Evolutionary conservation across 2,329 filamentous ascomycete genomes (phyloP).

Genomic region (Alternaria sp.): DNA sequence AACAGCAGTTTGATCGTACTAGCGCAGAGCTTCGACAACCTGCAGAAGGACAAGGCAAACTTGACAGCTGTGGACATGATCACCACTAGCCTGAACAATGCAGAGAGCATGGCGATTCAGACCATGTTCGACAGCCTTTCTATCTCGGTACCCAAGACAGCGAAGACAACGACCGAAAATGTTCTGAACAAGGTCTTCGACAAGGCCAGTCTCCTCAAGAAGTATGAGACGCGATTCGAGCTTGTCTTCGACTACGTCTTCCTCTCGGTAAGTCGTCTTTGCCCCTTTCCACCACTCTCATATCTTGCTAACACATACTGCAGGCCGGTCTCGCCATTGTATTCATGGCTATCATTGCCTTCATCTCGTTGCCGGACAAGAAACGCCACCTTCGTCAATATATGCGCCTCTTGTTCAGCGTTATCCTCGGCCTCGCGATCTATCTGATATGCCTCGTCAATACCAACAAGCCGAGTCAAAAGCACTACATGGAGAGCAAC

Average conservation of each 20-base stretch:
- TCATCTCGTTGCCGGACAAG: constrained; percentile 35
- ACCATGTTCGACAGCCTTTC: constrained; percentile 37
- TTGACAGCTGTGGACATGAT: constrained; percentile 13
- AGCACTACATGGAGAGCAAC: constrained; percentile 30
- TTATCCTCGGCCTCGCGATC: constrained; percentile 31
- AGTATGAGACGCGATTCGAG: constrained; percentile 34
- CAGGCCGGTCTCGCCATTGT: constrained; percentile 39
- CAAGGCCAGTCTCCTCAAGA: background rate
- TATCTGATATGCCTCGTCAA: constrained; percentile 33
- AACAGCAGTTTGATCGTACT: constrained; percentile 9
- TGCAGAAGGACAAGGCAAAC: constrained; percentile 18
- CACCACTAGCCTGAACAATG: background rate
- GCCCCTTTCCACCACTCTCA: constrained; percentile 20
- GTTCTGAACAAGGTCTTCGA: constrained; percentile 1
- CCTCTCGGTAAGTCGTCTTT: constrained; percentile 12
- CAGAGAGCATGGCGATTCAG: constrained; percentile 17
- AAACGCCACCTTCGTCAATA: constrained; percentile 31
- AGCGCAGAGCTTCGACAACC: constrained; percentile 17
- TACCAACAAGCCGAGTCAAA: constrained; percentile 18
- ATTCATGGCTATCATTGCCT: constrained; percentile 35
- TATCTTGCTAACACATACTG: constrained; percentile 14
- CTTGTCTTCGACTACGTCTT: constrained; percentile 29
- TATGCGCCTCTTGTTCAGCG: constrained; percentile 28
- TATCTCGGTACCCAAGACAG: constrained; percentile 19
- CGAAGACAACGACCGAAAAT: constrained; percentile 21